Evolutionary conservation across 2,329 filamentous ascomycete species (phyloP).

Genomic region (Penicillium sp.): DNA sequence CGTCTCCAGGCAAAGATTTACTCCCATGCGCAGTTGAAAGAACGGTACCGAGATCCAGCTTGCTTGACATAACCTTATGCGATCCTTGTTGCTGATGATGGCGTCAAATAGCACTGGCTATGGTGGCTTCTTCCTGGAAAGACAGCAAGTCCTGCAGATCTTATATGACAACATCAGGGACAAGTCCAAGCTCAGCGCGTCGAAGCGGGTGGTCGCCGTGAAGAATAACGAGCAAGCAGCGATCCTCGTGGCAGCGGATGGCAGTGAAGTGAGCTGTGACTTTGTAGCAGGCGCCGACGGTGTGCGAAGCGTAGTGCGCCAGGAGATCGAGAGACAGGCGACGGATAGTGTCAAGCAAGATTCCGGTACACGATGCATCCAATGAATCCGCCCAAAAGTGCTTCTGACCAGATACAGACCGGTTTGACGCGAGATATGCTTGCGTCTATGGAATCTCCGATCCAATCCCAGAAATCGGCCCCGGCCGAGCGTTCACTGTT

Average conservation of each 20-base stretch:
- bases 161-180: neutral
- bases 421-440: neutral
- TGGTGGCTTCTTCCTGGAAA: neutral
- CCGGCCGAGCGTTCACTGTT: neutral
- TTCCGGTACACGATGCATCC: no score
- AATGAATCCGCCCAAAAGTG: no score
- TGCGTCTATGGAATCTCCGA: slow-evolving; percentile 1
- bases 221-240: neutral
- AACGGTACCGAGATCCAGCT: no score
- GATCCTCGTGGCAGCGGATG: neutral
- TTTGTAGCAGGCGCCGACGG: slow-evolving; percentile 1
- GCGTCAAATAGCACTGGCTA: neutral
- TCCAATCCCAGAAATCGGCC: neutral
- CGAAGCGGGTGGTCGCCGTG: neutral
- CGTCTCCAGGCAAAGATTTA: neutral
- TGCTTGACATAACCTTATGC: no score
- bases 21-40: neutral
- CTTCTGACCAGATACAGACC: no score
- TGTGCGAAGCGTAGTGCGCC: neutral
- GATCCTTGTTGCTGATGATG: neutral
- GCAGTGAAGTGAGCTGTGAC: neutral
- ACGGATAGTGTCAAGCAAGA: no score
- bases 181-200: neutral
- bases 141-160: neutral
- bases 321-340: neutral